Conservation (phyloP, 495 filamentous ascomycete genomes). For the Talaromyces borbonicus region DNA sequence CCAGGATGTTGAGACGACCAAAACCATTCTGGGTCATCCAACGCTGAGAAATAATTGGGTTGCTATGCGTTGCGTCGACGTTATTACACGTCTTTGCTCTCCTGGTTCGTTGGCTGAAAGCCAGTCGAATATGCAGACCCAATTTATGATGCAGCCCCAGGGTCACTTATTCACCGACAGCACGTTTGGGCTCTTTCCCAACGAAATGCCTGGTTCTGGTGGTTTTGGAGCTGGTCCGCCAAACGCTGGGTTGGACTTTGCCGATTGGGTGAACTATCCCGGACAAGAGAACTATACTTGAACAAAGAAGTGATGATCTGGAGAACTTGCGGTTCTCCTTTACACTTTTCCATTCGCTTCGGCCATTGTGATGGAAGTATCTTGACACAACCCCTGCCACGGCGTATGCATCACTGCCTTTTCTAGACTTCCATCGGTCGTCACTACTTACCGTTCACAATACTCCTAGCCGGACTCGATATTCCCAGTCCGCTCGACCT, state of each 20-base stretch:
- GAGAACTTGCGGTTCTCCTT: no score
- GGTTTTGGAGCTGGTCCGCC: conserved; percentile 2
- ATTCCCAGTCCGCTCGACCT: no score
- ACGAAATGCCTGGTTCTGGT: conserved; percentile 12
- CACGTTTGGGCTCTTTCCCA: conserved; percentile 31
- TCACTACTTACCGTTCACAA: no score
- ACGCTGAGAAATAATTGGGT: conserved; percentile 34
- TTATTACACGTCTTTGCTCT: conserved; percentile 35
- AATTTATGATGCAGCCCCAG: conserved; percentile 31
- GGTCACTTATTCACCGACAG: conserved; percentile 32
- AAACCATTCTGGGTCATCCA: conserved; percentile 32
- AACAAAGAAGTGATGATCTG: no score
- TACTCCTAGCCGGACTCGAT: no score
- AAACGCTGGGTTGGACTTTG: conserved; percentile 27
- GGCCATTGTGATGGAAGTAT: no score
- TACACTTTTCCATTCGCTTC: no score
- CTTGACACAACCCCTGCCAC: no score
- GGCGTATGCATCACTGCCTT: no score
- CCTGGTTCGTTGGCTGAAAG: conserved; percentile 11
- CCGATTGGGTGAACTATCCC: conserved; percentile 35
- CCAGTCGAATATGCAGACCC: conserved; percentile 11
- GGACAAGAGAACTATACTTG: conserved; percentile 18
- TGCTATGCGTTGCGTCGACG: conserved; percentile 33
- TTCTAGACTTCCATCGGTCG: no score
- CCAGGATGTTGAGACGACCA: conserved; percentile 38